Evolutionary conservation across 805 yeast species (phyloP).

Genomic region (Ogataea philodendri): DNA sequence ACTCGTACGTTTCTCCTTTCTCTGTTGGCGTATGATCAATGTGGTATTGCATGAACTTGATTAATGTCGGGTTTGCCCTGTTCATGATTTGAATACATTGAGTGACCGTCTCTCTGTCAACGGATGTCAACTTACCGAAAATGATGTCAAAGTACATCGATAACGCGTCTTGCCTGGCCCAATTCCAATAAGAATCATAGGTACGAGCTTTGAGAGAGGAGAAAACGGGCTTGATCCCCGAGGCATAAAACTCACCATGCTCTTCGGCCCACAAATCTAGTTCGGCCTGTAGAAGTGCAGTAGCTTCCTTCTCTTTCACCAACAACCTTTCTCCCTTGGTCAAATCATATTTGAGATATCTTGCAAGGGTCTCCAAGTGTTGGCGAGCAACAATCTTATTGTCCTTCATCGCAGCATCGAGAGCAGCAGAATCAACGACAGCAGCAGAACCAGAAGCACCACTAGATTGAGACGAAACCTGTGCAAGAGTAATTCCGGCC

Average conservation of each 20-base stretch:
- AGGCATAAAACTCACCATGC: conserved; percentile 90
- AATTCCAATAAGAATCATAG: conserved; percentile 98
- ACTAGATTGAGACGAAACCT: conserved; percentile 56
- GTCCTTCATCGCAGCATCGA: conserved; percentile 76
- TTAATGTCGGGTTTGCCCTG: conserved; percentile 89
- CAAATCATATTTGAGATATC: conserved; percentile 89
- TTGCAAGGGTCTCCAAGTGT: conserved; percentile 88
- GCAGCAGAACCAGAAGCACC: conserved; percentile 75
- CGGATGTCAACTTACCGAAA: conserved; percentile 85
- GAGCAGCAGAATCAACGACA: conserved; percentile 91
- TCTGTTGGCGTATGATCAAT: conserved; percentile 80
- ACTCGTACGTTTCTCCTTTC: conserved; percentile 88
- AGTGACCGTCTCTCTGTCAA: conserved; percentile 93
- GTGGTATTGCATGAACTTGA: conserved; percentile 94
- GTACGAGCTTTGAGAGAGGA: conserved; percentile 91
- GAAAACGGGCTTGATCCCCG: conserved; percentile 87
- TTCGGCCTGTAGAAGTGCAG: conserved; percentile 79
- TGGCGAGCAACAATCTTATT: conserved; percentile 69
- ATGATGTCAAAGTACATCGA: conserved; percentile 93
- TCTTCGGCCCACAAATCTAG: conserved; percentile 88
- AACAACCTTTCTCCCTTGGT: conserved; percentile 86
- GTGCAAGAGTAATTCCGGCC: conserved; percentile 73
- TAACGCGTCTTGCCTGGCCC: conserved; percentile 98
- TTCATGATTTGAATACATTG: conserved; percentile 98
- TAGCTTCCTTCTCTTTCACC: conserved; percentile 81